Base-by-base conservation (phyloP, 495 filamentous ascomycete species). In the Penicillium coffeae region DNA sequence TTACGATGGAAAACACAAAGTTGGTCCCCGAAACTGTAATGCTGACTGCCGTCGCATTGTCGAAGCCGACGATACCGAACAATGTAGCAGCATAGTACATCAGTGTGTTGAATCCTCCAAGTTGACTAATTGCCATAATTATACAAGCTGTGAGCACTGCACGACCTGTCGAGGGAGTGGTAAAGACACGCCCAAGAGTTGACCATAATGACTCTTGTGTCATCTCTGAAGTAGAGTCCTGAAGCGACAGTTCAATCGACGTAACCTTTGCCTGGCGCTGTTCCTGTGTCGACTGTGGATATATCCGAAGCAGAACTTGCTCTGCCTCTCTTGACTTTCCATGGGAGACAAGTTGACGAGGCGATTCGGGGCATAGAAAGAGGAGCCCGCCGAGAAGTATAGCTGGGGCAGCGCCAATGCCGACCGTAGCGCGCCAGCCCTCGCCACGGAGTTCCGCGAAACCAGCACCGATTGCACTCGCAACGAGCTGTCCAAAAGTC, bases 371-470 rank as follows among this genome's bases (percentile, higher is more conserved):
- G 52, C 71, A 75, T 51, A 69, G 64, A 14, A 66, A 63, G 3
- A 78, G 56, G 3, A 78, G 59, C 14, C 61, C 53, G 8, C 50
- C 57, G 8, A 78, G 69, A 16, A 71, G 34, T 13, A 73, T 67
- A 4, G 75, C 66, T 18, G 76, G 76, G 21, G 69, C 60, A 16
- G 68, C 74, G 37, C 75, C 76, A 38, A 74, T 57, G 9, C 65
- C 76, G 21, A 76, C 73, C 52, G 75, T 77, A 19, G 68, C 72
- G 49, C 77, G 66, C 77, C 74, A 80, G 40, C 75, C 74, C 25
- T 69, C 51, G 12, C 52, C 30, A 13, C 45, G 16, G 13, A 75
- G 70, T 27, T 75, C 54, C 1, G 74, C 69, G 54, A 81, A 75
- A 1, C 59, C 78, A 4, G 77, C 77, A 9, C 77, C 78, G 21